A percentile compares a stretch with the other conserved stretches of the same genome.
These are phyloP conservation scores for Suhomyces kunorum DNA, from an alignment of 1,139 yeast species.

Conservation along the genomic window DNA sequence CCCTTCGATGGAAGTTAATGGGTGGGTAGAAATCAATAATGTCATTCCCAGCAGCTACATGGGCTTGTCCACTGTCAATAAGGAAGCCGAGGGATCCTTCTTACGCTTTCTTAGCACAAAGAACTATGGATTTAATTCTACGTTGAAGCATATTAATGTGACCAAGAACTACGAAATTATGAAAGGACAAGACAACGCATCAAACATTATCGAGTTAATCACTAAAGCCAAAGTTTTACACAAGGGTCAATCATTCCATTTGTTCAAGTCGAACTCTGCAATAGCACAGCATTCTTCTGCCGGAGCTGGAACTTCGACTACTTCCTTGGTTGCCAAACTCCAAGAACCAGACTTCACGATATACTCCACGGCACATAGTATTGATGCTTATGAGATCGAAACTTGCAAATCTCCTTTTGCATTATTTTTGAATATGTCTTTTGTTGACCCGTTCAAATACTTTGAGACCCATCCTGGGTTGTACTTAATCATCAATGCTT, in stretches of 20 bases:
- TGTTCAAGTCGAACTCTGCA: constrained; percentile 52
- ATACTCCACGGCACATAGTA: constrained; percentile 82
- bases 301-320: constrained; percentile 5
- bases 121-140: constrained; percentile 26
- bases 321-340: background rate
- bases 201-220: constrained; percentile 61
- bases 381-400: constrained; percentile 59
- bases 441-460: constrained; percentile 25
- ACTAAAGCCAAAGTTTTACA: constrained; percentile 78
- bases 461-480: constrained; percentile 29
- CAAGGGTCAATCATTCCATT: constrained; percentile 83
- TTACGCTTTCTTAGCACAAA: constrained; percentile 32
- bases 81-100: constrained; percentile 19
- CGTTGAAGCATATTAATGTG: constrained; percentile 12
- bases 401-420: constrained; percentile 61
- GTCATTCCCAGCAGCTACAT: constrained; percentile 49
- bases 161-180: constrained; percentile 30
- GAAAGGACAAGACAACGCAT: constrained; percentile 13
- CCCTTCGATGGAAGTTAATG: constrained; percentile 67
- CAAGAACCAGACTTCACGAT: constrained; percentile 45
- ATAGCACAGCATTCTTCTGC: background rate
- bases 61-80: constrained; percentile 19
- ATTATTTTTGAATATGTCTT: constrained; percentile 57
- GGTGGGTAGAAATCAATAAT: constrained; percentile 68
- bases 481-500: constrained; percentile 31